Conservation (phyloP, 2,329 filamentous ascomycete species). For the Ascochyta clinopodiicola region DNA sequence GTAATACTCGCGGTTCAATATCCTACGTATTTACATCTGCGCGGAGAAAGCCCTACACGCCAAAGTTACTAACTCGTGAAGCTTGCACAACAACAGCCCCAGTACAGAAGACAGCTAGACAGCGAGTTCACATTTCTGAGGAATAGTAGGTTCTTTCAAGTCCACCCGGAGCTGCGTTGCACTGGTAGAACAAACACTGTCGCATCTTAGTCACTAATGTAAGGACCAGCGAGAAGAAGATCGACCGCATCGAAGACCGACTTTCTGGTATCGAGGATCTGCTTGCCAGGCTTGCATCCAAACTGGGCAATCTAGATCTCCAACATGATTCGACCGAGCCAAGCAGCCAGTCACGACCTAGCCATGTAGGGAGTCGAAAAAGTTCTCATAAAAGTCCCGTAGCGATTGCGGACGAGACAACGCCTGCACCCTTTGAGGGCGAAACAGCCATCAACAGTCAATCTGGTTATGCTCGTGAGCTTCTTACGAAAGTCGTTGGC, state of each 20-base stretch:
- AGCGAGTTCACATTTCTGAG: slow-evolving; percentile 47
- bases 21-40: background rate
- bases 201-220: slow-evolving; percentile 21
- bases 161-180: background rate
- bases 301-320: slow-evolving; percentile 37
- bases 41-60: background rate
- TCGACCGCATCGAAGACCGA: slow-evolving; percentile 60
- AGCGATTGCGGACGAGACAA: slow-evolving; percentile 33
- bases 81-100: slow-evolving; percentile 44
- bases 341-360: slow-evolving; percentile 36
- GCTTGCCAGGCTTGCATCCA: slow-evolving; percentile 46
- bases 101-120: slow-evolving; percentile 39
- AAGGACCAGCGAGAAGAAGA: slow-evolving; percentile 56
- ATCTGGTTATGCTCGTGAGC: slow-evolving; percentile 55
- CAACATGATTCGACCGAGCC: slow-evolving; percentile 26
- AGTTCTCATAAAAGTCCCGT: slow-evolving; percentile 21
- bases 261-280: slow-evolving; percentile 57
- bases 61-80: slow-evolving; percentile 22
- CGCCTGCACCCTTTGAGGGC: slow-evolving; percentile 53
- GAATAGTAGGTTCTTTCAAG: slow-evolving; percentile 41
- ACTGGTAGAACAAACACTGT: background rate
- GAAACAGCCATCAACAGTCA: slow-evolving; percentile 58
- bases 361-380: slow-evolving; percentile 21
- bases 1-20: background rate
- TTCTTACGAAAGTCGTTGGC: slow-evolving; percentile 51